Evolutionary conservation across 108 stramenopile genomes (phyloP).

Genomic region (Cyclotella choctawhatcheeana): DNA sequence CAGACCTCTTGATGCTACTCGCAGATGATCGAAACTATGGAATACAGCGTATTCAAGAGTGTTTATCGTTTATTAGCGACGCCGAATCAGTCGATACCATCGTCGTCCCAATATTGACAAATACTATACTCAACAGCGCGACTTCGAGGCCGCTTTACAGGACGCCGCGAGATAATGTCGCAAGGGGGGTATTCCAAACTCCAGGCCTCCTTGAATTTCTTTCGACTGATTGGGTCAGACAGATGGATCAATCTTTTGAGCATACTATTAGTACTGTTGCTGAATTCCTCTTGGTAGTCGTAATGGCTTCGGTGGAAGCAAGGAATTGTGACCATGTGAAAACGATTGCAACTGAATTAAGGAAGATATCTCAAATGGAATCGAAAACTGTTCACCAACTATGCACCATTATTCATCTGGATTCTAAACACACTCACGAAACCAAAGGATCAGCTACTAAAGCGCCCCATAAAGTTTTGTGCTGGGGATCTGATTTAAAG

Average conservation of each 20-base stretch:
- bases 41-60: conserved; percentile 28
- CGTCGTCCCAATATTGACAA: conserved; percentile 34
- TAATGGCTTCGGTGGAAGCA: conserved; percentile 44
- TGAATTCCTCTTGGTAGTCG: conserved; percentile 30
- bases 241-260: conserved; percentile 1
- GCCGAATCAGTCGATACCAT: conserved; percentile 29
- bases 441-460: background rate
- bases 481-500: conserved; percentile 49
- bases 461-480: conserved; percentile 18
- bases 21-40: conserved; percentile 43
- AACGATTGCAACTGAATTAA: conserved; percentile 33
- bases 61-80: conserved; percentile 34
- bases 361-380: conserved; percentile 18
- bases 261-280: conserved; percentile 23
- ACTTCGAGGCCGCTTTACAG: conserved; percentile 47
- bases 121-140: conserved; percentile 34
- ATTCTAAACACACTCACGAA: background rate
- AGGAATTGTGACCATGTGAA: conserved; percentile 26
- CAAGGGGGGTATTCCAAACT: conserved; percentile 20
- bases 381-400: conserved; percentile 16
- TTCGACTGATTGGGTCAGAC: background rate
- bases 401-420: conserved; percentile 41
- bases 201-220: conserved; percentile 41
- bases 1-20: conserved; percentile 42
- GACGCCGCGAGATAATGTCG: conserved; percentile 14